Percentiles rank a stretch among this genome's conserved stretches.
phyloP scores from a whole-genome alignment of 2,329 filamentous ascomycete species.

The Escovopsis sp. region DNA sequence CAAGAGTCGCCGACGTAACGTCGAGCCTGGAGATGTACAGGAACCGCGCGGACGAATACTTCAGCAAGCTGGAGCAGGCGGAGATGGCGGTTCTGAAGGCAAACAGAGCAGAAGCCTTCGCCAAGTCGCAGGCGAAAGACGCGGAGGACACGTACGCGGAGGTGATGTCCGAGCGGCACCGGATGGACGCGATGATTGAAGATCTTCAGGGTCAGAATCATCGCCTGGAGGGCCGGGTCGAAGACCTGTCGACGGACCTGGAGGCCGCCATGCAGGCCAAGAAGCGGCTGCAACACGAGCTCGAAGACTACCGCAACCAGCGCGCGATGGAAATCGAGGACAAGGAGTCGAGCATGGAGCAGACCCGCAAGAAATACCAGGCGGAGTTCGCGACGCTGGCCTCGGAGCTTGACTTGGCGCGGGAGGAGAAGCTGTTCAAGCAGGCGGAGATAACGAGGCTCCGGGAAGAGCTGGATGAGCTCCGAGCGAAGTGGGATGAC shows the following conservation, averaged over 20 bases:
- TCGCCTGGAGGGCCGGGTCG: slow-evolving; percentile 75
- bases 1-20: slow-evolving; percentile 67
- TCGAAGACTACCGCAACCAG: slow-evolving; percentile 93
- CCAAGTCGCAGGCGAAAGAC: slow-evolving; percentile 75
- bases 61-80: slow-evolving; percentile 89
- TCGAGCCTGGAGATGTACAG: slow-evolving; percentile 83
- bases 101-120: slow-evolving; percentile 81
- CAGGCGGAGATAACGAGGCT: slow-evolving; percentile 76
- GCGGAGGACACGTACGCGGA: slow-evolving; percentile 81
- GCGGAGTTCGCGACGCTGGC: slow-evolving; percentile 77
- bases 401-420: slow-evolving; percentile 83
- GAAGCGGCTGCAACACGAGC: slow-evolving; percentile 88
- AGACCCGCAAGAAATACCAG: slow-evolving; percentile 95
- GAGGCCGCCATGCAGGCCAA: slow-evolving; percentile 76
- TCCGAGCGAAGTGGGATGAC: slow-evolving; percentile 94
- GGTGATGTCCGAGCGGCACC: slow-evolving; percentile 82
- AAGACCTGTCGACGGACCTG: slow-evolving; percentile 82
- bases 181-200: slow-evolving; percentile 75
- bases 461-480: slow-evolving; percentile 88
- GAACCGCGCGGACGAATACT: slow-evolving; percentile 86
- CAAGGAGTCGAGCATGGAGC: slow-evolving; percentile 89
- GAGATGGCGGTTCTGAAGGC: slow-evolving; percentile 93
- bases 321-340: slow-evolving; percentile 93
- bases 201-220: slow-evolving; percentile 84
- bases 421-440: slow-evolving; percentile 74